Base-by-base conservation (phyloP, 768 basidiomycete genomes). In the Pleurotus giganteus region DNA sequence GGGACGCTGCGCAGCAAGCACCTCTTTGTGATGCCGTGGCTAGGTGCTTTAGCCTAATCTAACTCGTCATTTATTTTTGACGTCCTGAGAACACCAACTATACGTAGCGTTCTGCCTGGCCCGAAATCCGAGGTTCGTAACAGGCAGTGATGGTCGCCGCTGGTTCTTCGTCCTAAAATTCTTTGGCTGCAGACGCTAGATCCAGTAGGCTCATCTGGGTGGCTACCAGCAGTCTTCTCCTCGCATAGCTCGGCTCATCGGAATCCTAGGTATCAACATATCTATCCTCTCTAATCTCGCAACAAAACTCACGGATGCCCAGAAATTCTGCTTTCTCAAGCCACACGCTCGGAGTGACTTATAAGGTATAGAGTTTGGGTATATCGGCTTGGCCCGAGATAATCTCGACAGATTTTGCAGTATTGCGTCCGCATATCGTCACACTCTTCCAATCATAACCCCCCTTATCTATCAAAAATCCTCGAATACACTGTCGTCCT, bases 361-460 rank as follows among this genome's bases (percentile, higher is more conserved):
- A 37, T 36, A 51, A 51, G 21, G 49, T 51, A 51, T 51, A 37
- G 8, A 37, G 49, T 51, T 51, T 37, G 19, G 32, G 17, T 17
- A 12, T 17, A 24, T 51, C 49, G 49, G 49, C 49, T 51, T 51
- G 34, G 31, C 34, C 49, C 49, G 49, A 37, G 27, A 28, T 51
- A 47, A n/a, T n/a, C n/a, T n/a, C n/a, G n/a, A n/a, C 39, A 11
- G 19, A 36, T 7, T 51, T 24, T 19, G n/a, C 23, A 11, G n/a
- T 51, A 51, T 37, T 34, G 21, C 49, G 24, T 17, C 49, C 49
- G 34, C 26, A 51, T 51, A 51, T 50, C 47, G 47, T 50, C 31
- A 50, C 27, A 15, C 19, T 21, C 31, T 37, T 11, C 49, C 49
- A 51, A 51, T 51, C 49, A 51, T 23, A 29, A 27, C 32, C 34